Evolutionary conservation across 2,329 filamentous ascomycete genomes (phyloP).

Genomic region (Aspergillus aculeatus): DNA sequence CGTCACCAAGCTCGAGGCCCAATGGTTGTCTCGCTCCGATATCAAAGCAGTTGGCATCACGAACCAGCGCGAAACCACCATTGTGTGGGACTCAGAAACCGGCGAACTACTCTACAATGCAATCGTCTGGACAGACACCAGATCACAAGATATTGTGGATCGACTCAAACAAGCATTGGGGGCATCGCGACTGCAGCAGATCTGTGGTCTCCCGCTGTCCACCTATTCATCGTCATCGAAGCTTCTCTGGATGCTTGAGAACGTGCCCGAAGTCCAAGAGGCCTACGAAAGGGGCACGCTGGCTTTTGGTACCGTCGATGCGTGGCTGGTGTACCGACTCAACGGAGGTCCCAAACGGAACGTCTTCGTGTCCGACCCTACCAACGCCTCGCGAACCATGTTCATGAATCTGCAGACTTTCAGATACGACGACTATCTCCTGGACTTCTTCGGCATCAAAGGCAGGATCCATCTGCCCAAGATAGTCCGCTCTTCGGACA

Average conservation of each 20-base stretch:
- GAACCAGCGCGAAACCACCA: slow-evolving; percentile 84
- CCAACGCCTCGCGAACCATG: slow-evolving; percentile 88
- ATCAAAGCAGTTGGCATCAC: slow-evolving; percentile 80
- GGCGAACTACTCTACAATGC: slow-evolving; percentile 80
- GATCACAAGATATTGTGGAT: slow-evolving; percentile 70
- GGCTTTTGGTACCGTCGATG: slow-evolving; percentile 82
- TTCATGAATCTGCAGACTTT: slow-evolving; percentile 83
- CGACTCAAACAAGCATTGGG: slow-evolving; percentile 68
- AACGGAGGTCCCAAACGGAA: slow-evolving; percentile 66
- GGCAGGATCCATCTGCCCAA: slow-evolving; percentile 70
- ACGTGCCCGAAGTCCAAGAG: slow-evolving; percentile 66
- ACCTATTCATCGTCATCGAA: slow-evolving; percentile 87
- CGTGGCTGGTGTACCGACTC: slow-evolving; percentile 81
- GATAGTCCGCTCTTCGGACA: slow-evolving; percentile 77
- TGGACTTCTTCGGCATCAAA: slow-evolving; percentile 77
- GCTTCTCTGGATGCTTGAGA: slow-evolving; percentile 74
- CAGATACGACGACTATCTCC: slow-evolving; percentile 72
- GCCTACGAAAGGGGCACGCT: slow-evolving; percentile 73
- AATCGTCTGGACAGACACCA: slow-evolving; percentile 86
- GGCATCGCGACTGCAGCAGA: slow-evolving; percentile 64
- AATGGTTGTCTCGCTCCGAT: slow-evolving; percentile 62
- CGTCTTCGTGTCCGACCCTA: slow-evolving; percentile 79
- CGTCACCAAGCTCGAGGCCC: slow-evolving; percentile 63
- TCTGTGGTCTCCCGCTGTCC: slow-evolving; percentile 78
- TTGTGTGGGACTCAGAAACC: slow-evolving; percentile 78